Evolutionary conservation across 805 yeast genomes (phyloP).

Genomic region (Myxozyma mucilagina): DNA sequence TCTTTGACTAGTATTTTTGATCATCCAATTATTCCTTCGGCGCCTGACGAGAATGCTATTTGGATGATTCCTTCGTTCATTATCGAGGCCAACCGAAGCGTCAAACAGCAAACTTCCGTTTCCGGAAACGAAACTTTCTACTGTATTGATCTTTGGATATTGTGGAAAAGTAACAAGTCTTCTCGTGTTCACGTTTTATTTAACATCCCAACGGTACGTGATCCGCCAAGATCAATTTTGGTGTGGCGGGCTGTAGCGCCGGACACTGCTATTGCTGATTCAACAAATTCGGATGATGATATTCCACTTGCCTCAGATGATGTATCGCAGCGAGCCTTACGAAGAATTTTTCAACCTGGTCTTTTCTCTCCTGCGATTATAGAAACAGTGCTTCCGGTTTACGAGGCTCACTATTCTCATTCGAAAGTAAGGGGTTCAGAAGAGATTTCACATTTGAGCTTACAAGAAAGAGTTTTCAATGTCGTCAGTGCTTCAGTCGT

Average conservation of each 20-base stretch:
- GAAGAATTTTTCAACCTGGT: conserved; percentile 52
- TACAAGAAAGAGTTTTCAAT: conserved; percentile 42
- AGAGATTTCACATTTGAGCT: conserved; percentile 33
- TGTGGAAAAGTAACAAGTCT: conserved; percentile 67
- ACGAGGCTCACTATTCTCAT: conserved; percentile 47
- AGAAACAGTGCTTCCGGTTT: conserved; percentile 54
- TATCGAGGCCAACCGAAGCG: conserved; percentile 34
- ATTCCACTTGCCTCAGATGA: conserved; percentile 37
- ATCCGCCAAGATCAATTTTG: not conserved
- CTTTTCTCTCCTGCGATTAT: conserved; percentile 52
- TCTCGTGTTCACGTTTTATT: conserved; percentile 39
- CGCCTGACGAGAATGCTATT: conserved; percentile 44
- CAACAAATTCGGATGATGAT: conserved; percentile 2
- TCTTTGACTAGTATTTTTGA: conserved; percentile 37
- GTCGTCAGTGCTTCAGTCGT: conserved; percentile 41
- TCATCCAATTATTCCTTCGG: conserved; percentile 36
- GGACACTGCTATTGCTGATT: not conserved
- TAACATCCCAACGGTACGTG: conserved; percentile 14
- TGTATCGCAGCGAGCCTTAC: conserved; percentile 40
- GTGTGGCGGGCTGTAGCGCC: conserved; percentile 26
- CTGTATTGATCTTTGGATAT: conserved; percentile 43
- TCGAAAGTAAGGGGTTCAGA: conserved; percentile 36
- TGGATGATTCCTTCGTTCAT: conserved; percentile 54
- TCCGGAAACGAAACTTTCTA: not conserved
- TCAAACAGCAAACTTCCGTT: not conserved